Evolutionary conservation across 352 stramenopile genomes (phyloP), one percentile per base, ranked within the genome.

Genomic region (Phytophthora meadii): DNA sequence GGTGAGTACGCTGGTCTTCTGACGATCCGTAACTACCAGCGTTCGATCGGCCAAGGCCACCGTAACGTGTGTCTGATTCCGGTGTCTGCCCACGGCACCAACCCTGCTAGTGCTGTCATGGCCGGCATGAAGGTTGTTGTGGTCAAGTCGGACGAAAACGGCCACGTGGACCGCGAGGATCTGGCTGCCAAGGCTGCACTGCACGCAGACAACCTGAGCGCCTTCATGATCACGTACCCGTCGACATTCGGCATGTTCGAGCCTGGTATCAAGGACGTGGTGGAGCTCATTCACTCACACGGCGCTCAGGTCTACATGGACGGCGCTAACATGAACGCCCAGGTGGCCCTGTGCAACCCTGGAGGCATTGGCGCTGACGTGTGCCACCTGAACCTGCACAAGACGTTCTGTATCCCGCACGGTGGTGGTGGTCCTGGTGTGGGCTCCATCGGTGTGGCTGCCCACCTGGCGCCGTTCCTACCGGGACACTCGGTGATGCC

Each of bases 301-400:
- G 98, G 98, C 54, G 98, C 97, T n/a, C 94, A 99, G 68, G 97
- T 99, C 12, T 99, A 99, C 89, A 99, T 99, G 97, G 97, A 99
- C 68, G 98, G 98, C 57, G 98, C 98, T 53, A 99, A 99, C 88
- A 99, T 99, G 96, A 99, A 99, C 79, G 98, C 97, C 9, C 97
- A 99, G 74, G 94, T 99, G n/a, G 97, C 90, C 25, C 81, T 99
- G 30, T 99, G 96, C 46, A 98, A 95, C 77, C 98, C 98, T 22
- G 97, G 97, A 34, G 74, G 84, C 50, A 99, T 99, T 67, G 97
- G 97, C 34, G 97, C 97, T 10, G 97, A 99, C 68, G 97, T 99
- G 24, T 99, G 98, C 72, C 97, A 99, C 84, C 82, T 99, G 58
- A 99, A 99, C 83, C 82, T 99, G 54, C 97, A 99, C 92, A 99